Conservation (phyloP, 495 filamentous ascomycete species). For the Xylaria cubensis region DNA sequence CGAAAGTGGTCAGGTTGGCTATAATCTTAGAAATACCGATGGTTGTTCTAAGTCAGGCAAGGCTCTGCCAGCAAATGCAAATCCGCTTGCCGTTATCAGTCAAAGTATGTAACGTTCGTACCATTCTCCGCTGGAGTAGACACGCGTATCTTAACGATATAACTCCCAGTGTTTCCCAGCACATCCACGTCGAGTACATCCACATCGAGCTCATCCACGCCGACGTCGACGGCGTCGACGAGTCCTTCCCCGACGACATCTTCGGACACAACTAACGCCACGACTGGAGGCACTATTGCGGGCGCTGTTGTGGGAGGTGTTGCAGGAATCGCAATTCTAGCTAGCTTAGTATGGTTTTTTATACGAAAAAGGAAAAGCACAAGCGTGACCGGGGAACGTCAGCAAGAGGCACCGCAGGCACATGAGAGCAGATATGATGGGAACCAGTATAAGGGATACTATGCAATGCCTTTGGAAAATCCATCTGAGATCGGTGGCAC, state of each 20-base stretch:
- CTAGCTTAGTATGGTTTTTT: conserved; percentile 19
- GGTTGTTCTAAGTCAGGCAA: conserved; percentile 29
- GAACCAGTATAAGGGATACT: background rate
- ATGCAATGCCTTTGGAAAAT: background rate
- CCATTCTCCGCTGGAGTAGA: background rate
- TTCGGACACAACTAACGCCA: background rate
- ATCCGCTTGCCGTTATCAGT: conserved; percentile 28
- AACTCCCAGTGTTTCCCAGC: background rate
- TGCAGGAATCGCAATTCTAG: conserved; percentile 21
- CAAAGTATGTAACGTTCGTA: conserved; percentile 26
- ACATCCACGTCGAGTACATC: conserved; percentile 1
- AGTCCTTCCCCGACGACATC: conserved; percentile 1
- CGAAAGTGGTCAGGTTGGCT: conserved; percentile 29
- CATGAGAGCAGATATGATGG: background rate
- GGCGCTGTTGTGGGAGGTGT: conserved; percentile 29
- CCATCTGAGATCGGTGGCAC: conserved; percentile 2
- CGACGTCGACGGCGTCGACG: background rate
- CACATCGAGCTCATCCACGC: background rate
- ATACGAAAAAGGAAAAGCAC: conserved; percentile 22
- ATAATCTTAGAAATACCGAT: conserved; percentile 18
- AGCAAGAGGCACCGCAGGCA: background rate
- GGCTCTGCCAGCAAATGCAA: conserved; percentile 23
- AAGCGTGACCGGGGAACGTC: background rate
- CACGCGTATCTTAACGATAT: background rate
- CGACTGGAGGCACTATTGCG: conserved; percentile 22